Percentiles rank a stretch among this genome's conserved stretches.
Evolutionary conservation across 2,329 filamentous ascomycete species (phyloP).

Genomic region (Thermoascus crustaceus): DNA sequence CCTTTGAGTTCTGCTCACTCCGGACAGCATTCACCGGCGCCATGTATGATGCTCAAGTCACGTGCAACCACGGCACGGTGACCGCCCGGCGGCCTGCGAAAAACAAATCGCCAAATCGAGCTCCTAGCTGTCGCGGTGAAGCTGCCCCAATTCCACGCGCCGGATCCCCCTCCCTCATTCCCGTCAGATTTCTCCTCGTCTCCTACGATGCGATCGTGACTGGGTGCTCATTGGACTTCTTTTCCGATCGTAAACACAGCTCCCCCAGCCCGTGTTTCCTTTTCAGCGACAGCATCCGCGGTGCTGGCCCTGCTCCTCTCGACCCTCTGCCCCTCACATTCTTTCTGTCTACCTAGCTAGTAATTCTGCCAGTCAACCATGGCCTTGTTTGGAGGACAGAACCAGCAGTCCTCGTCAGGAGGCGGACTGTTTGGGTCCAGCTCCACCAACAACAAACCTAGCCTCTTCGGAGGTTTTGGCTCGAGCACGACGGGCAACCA

Average conservation of each 20-base stretch:
- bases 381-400: slow-evolving; percentile 31
- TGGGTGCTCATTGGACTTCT: not conserved
- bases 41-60: no score
- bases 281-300: no score
- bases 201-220: not conserved
- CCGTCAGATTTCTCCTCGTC: not conserved
- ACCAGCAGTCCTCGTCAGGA: slow-evolving; percentile 14
- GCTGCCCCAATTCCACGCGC: not conserved
- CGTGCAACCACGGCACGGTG: no score
- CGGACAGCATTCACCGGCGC: no score
- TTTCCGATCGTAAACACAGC: no score
- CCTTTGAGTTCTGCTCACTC: no score
- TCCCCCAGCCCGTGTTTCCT: no score
- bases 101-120: slow-evolving; percentile 8
- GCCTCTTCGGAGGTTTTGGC: slow-evolving; percentile 29
- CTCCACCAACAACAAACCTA: slow-evolving; percentile 27
- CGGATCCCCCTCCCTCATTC: slow-evolving; percentile 4
- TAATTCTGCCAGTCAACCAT: slow-evolving; percentile 16
- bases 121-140: not conserved
- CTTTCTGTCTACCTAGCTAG: slow-evolving; percentile 6
- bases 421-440: slow-evolving; percentile 22
- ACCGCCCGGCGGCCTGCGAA: no score
- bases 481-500: slow-evolving; percentile 14
- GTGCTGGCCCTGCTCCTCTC: no score
- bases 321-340: no score